Evolutionary conservation across 352 stramenopile species (phyloP).

Genomic region (Globisporangium solare): DNA sequence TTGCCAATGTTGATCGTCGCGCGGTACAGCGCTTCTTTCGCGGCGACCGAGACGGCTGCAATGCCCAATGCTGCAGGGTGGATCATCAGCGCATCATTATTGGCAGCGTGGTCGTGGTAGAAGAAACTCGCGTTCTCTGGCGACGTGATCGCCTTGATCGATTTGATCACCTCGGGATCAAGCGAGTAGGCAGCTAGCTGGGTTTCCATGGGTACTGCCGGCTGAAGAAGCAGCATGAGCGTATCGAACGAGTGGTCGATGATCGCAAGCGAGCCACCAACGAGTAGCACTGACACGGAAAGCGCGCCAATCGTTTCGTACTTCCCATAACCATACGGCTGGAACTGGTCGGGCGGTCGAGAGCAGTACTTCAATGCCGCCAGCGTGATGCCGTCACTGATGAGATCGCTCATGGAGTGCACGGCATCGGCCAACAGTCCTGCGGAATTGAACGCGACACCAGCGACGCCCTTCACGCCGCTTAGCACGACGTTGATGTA

Average conservation of each 20-base stretch:
- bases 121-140: conserved; percentile 5
- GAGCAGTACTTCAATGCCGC: conserved; percentile 86
- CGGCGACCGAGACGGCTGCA: conserved; percentile 77
- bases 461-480: conserved; percentile 61
- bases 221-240: conserved; percentile 44
- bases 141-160: conserved; percentile 23
- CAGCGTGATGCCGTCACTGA: conserved; percentile 94
- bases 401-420: conserved; percentile 93
- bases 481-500: conserved; percentile 69
- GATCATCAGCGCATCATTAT: conserved; percentile 20
- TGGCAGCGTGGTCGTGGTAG: conserved; percentile 3
- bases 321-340: conserved; percentile 79
- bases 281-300: conserved; percentile 55
- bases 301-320: conserved; percentile 71
- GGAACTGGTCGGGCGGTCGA: conserved; percentile 87
- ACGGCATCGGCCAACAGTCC: conserved; percentile 92
- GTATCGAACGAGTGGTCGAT: conserved; percentile 65
- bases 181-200: conserved; percentile 6
- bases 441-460: conserved; percentile 74
- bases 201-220: conserved; percentile 4
- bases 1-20: conserved; percentile 89
- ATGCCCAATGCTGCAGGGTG: conserved; percentile 78
- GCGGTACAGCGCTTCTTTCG: conserved; percentile 92
- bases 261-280: conserved; percentile 61
- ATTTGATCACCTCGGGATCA: conserved; percentile 18